A percentile compares a stretch with the other conserved stretches of the same genome.
Evolutionary conservation across 2,329 filamentous ascomycete genomes (phyloP).

Genomic region (Sclerotinia glacialis): DNA sequence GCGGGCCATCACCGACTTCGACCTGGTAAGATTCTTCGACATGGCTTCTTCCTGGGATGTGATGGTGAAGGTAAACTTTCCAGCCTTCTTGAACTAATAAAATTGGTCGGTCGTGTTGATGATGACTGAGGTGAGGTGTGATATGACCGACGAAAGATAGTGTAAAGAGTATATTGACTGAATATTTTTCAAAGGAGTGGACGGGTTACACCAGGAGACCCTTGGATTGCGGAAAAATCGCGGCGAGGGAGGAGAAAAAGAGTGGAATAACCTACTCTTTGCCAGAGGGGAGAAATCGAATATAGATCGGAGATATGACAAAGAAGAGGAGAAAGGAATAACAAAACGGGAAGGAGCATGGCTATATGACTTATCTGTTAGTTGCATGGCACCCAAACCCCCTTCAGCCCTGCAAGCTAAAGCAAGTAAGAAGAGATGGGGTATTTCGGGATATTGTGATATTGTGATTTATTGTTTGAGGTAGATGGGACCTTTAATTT

Average conservation of each 20-base stretch:
- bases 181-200: slow-evolving; percentile 33
- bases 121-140: slow-evolving; percentile 28
- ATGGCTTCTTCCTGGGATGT: slow-evolving; percentile 24
- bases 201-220: slow-evolving; percentile 39
- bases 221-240: slow-evolving; percentile 25
- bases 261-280: neutral
- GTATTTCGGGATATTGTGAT: slow-evolving; percentile 18
- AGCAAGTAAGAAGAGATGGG: slow-evolving; percentile 8
- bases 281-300: slow-evolving; percentile 11
- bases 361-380: slow-evolving; percentile 18
- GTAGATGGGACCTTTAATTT: slow-evolving; percentile 45
- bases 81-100: neutral
- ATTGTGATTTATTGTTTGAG: slow-evolving; percentile 46
- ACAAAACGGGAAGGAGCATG: slow-evolving; percentile 26
- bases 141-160: slow-evolving; percentile 10
- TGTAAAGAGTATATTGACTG: slow-evolving; percentile 31
- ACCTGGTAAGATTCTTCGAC: slow-evolving; percentile 28
- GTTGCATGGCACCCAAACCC: slow-evolving; percentile 1
- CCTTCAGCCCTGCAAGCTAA: slow-evolving; percentile 24
- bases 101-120: slow-evolving; percentile 14
- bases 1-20: slow-evolving; percentile 28
- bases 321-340: slow-evolving; percentile 28
- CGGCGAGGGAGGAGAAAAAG: slow-evolving; percentile 19
- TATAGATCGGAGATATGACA: slow-evolving; percentile 26
- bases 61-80: neutral